Evolutionary conservation across 2,329 filamentous ascomycete genomes (phyloP), one percentile per base, ranked within the genome.

Genomic region (Taxawa tesnikishii): DNA sequence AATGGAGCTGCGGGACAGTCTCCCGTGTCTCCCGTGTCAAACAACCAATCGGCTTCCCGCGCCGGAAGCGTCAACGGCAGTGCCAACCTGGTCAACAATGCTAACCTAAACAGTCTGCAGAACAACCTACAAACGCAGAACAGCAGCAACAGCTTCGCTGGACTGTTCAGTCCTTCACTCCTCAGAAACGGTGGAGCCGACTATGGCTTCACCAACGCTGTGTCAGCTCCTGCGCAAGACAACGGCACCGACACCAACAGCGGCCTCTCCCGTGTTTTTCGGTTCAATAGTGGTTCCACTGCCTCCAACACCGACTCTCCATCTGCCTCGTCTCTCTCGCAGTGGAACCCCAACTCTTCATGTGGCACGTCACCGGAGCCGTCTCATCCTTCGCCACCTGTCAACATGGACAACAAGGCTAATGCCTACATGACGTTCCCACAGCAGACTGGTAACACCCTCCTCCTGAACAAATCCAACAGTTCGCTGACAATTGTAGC

Each of bases 301-400:
- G 57, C 58, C 1, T 61, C 59, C 26, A 60, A 64, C 33, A 64
- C 60, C 38, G 62, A 59, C 18, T 70, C 67, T 12, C 65, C 67
- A 3, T 68, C 65, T 15, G 56, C 56, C 11, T 68, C 66, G 9
- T 68, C 66, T 9, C 56, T 58, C 19, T 69, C 65, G 19, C 63
- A 67, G 23, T 64, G 56, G 45, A 59, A 56, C 32, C 60, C 59
- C 38, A 66, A 65, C 28, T 70, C 68, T 2, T 70, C 74, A 9
- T 71, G 72, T 4, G 76, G 73, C 43, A 82, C 77, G 15, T 87
- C 82, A 2, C 82, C 82, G 1, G 81, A 87, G 52, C 77, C 82
- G 1, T 74, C 67, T 29, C 78, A 74, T 18, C 78, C 81, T 45
- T 87, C 80, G 11, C 82, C 78, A 4, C 38, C 33, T 1, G 33